Conservation (phyloP, 2,329 filamentous ascomycete genomes). For the Penicillium corylophilum region DNA sequence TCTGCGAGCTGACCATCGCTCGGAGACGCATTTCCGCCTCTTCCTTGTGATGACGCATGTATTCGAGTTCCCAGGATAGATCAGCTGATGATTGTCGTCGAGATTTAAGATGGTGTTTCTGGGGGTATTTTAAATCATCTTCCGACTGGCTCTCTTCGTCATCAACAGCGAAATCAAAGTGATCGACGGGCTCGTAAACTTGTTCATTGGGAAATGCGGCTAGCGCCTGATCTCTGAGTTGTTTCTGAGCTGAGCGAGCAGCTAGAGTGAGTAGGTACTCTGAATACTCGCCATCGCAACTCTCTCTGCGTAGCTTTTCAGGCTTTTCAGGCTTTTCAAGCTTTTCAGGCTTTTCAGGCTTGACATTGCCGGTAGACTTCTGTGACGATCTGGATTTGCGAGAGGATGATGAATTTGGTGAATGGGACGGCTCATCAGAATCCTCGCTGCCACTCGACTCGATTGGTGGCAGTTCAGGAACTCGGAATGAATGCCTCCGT, state of each 20-base stretch:
- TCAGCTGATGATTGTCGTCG: constrained; percentile 47
- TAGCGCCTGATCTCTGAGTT: constrained; percentile 66
- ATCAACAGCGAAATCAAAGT: constrained; percentile 51
- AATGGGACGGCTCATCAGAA: constrained; percentile 37
- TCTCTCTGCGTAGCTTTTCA: constrained; percentile 47
- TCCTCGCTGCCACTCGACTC: constrained; percentile 60
- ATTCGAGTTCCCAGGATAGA: constrained; percentile 70
- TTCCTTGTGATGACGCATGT: constrained; percentile 77
- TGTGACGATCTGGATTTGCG: constrained; percentile 21
- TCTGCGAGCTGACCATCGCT: constrained; percentile 34
- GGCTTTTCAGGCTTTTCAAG: too few species aligned
- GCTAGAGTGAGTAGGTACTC: constrained; percentile 77
- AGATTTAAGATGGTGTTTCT: constrained; percentile 32
- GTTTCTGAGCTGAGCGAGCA: constrained; percentile 74
- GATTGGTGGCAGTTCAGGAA: constrained; percentile 62
- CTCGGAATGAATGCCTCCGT: constrained; percentile 57
- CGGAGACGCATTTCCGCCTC: constrained; percentile 53
- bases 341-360: constrained; percentile 19
- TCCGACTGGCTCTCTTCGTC: constrained; percentile 29
- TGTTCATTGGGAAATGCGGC: constrained; percentile 52
- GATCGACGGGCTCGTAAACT: constrained; percentile 46
- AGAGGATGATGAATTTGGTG: constrained; percentile 47
- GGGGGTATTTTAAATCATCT: constrained; percentile 24
- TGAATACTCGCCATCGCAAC: constrained; percentile 71
- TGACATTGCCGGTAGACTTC: constrained; percentile 36